Conservation (phyloP, 768 basidiomycete genomes). For the Leucogyrophana mollusca region DNA sequence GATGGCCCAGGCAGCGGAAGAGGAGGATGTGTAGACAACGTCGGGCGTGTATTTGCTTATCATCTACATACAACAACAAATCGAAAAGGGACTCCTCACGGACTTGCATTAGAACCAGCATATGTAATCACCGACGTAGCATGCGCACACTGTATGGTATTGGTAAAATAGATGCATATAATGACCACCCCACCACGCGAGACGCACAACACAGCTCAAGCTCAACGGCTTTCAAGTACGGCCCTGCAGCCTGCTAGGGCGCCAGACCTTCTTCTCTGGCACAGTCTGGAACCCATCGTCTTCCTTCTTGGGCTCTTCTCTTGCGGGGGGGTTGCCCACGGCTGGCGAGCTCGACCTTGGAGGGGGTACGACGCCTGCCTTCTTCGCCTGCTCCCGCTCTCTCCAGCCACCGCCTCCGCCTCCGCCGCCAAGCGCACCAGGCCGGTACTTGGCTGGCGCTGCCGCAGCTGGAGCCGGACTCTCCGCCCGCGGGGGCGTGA, state of each 20-base stretch:
- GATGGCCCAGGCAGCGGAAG: constrained; percentile 47
- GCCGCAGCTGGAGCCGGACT: constrained; percentile 48
- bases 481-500: constrained; percentile 48
- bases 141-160: no score
- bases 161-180: no score
- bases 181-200: no score
- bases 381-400: constrained; percentile 48
- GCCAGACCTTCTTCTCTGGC: constrained; percentile 24
- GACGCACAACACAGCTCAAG: no score
- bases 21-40: constrained; percentile 29
- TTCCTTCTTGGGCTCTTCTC: constrained; percentile 49
- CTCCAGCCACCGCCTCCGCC: constrained; percentile 58
- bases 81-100: constrained; percentile 4
- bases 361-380: constrained; percentile 34
- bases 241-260: constrained; percentile 14
- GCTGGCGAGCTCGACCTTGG: constrained; percentile 23
- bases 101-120: constrained; percentile 1
- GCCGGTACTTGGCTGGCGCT: constrained; percentile 41
- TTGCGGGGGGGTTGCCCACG: constrained; percentile 11
- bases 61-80: not conserved
- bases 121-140: not conserved
- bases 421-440: constrained; percentile 34
- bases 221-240: no score
- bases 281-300: constrained; percentile 76
- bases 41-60: not conserved